These are phyloP conservation scores for Plasmodium gonderi DNA, from an alignment of 169 alveolate species.

Conservation along the genomic window DNA sequence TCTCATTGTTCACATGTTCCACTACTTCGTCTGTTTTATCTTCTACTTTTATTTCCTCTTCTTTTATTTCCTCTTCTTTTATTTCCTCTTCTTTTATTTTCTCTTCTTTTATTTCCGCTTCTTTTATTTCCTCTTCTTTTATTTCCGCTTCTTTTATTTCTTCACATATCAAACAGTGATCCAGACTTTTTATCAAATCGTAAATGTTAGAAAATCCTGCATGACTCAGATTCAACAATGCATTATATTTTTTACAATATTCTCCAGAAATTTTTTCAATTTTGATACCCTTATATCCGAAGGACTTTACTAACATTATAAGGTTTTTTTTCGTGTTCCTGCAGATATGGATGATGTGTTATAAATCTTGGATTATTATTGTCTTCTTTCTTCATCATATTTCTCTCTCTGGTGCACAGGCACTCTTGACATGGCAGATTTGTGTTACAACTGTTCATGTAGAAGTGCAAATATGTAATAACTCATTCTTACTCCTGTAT, in stretches of 20 bases:
- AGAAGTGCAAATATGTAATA: no score
- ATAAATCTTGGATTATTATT: no score
- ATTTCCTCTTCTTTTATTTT: neutral
- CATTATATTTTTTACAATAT: conserved; percentile 60
- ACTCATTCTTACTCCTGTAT: conserved; percentile 64
- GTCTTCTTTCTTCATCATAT: no score
- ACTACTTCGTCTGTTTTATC: neutral
- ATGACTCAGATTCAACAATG: conserved; percentile 24
- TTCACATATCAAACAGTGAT: conserved; percentile 38
- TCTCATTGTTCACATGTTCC: no score
- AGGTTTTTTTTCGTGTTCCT: conserved; percentile 43
- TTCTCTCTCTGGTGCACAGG: neutral
- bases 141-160: neutral
- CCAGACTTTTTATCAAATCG: conserved; percentile 31
- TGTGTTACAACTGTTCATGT: no score
- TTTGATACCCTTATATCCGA: conserved; percentile 57
- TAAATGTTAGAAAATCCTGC: conserved; percentile 61
- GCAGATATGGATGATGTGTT: neutral
- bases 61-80: no score
- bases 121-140: neutral
- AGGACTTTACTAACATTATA: conserved; percentile 30
- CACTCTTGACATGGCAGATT: no score
- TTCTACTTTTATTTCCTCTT: neutral
- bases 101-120: neutral
- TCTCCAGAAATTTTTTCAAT: conserved; percentile 56